Base-by-base conservation (phyloP, 2,329 filamentous ascomycete species). In the Alternaria metachromatica region DNA sequence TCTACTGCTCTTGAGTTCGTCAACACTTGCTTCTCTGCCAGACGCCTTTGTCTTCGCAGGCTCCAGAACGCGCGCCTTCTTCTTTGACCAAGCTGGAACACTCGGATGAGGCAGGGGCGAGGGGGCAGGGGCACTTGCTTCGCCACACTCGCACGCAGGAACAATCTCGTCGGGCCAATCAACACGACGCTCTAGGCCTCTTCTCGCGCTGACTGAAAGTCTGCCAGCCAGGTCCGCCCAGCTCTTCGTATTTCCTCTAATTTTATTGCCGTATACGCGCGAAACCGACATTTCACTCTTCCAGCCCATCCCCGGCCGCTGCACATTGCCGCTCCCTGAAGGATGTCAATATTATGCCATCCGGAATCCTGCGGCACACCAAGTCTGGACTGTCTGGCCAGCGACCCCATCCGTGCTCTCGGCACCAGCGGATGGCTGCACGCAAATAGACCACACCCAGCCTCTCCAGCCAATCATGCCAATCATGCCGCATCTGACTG, bases 141-240 rank as follows among this genome's bases (percentile, higher is more conserved):
- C 72, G 72, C 72, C 72, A 72, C 72, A 69, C 58, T 72, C 65
- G 51, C 33, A 67, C 62, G 64, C 64, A 70, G 62, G 67, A 62
- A 66, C 67, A 66, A 67, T 66, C 58, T 68, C 67, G 59, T 20
- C 26, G 44, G 55, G 26, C 68, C 63, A 68, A 68, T 67, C 23
- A 56, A 28, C 37, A 21, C 50, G 28, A 13, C 28, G 25, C 51
- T 45, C 51, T 49, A 65, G 49, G 55, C 58, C 55, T 49, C 45
- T 46, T 54, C 28, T 58, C 33, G 41, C 53, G 63, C 65, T 63
- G 62, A 64, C 56, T 55, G 61, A 58, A n/a, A 41, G 28, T 33
- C 25, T 51, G 56, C 57, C 33, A 51, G 51, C 57, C 50, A 62
- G 54, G 60, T 37, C 20, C 43, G 61, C 46, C 53, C 62, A 64